Evolutionary conservation across 352 stramenopile species (phyloP).

Genomic region (Phytophthora colocasiae): DNA sequence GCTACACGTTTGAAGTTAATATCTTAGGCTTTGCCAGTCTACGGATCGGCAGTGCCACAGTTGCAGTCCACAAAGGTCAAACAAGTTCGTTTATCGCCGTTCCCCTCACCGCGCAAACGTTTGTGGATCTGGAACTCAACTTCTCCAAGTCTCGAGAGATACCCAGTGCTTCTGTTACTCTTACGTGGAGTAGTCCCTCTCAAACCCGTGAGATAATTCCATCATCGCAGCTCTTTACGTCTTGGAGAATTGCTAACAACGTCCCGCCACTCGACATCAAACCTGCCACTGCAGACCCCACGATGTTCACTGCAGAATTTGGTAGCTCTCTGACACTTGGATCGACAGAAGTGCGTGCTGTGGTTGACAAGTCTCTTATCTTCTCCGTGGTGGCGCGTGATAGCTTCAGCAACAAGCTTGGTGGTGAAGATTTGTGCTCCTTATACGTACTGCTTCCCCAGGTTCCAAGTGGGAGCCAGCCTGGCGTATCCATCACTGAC

Average conservation of each 20-base stretch:
- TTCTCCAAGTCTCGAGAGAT: slow-evolving; percentile 53
- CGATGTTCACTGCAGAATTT: slow-evolving; percentile 56
- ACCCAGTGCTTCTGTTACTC: slow-evolving; percentile 40
- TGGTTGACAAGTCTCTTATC: slow-evolving; percentile 26
- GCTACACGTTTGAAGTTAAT: slow-evolving; percentile 61
- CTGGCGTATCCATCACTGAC: slow-evolving; percentile 40
- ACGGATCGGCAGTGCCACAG: slow-evolving; percentile 26
- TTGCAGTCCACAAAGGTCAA: slow-evolving; percentile 6
- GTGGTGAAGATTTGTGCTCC: slow-evolving; percentile 41
- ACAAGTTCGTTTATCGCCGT: slow-evolving; percentile 22
- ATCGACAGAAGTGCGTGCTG: slow-evolving; percentile 12
- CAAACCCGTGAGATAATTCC: slow-evolving; percentile 53
- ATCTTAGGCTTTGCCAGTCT: slow-evolving; percentile 46
- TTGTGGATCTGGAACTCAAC: slow-evolving; percentile 56
- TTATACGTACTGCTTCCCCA: slow-evolving; percentile 52
- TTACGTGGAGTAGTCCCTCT: slow-evolving; percentile 69
- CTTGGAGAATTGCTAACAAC: slow-evolving; percentile 65
- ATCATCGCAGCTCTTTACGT: slow-evolving; percentile 52
- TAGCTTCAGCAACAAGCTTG: slow-evolving; percentile 45
- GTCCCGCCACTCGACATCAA: slow-evolving; percentile 53
- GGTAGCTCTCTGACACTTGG: background rate
- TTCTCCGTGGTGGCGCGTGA: slow-evolving; percentile 55
- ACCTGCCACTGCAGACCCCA: slow-evolving; percentile 33
- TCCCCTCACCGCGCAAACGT: slow-evolving; percentile 39
- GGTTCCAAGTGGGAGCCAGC: slow-evolving; percentile 21